Evolutionary conservation across 352 stramenopile species (phyloP).

Genomic region (Elongisporangium prolatum): DNA sequence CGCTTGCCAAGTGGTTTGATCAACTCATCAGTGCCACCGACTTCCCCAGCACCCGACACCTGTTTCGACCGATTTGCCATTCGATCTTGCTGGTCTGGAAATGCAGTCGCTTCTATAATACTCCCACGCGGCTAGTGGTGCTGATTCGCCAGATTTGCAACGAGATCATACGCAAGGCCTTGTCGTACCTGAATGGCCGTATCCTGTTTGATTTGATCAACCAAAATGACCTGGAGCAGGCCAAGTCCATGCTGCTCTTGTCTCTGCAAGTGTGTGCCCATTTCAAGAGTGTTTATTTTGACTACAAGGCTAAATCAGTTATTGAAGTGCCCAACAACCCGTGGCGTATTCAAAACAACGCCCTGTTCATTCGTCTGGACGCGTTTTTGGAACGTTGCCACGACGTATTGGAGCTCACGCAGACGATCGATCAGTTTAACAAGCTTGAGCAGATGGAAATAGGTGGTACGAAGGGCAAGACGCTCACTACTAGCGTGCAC

Average conservation of each 20-base stretch:
- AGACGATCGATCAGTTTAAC: constrained; percentile 88
- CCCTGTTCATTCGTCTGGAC: constrained; percentile 88
- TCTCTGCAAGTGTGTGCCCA: constrained; percentile 80
- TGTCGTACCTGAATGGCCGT: constrained; percentile 63
- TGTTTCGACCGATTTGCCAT: constrained; percentile 87
- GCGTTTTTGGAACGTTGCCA: constrained; percentile 90
- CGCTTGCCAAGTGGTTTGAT: constrained; percentile 64
- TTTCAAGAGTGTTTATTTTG: constrained; percentile 92
- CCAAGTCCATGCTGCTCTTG: constrained; percentile 63
- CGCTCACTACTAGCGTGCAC: constrained; percentile 83
- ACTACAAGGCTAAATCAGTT: constrained; percentile 87
- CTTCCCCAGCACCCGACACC: constrained; percentile 50
- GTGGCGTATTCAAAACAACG: constrained; percentile 91
- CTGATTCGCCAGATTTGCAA: constrained; percentile 89
- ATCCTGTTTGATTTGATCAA: constrained; percentile 82
- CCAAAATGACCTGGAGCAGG: constrained; percentile 60
- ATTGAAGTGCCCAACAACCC: constrained; percentile 80
- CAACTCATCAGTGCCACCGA: constrained; percentile 22
- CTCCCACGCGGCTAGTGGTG: constrained; percentile 79
- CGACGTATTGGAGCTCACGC: constrained; percentile 85
- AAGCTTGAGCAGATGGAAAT: constrained; percentile 89
- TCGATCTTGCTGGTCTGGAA: constrained; percentile 90
- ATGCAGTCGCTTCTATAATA: constrained; percentile 90
- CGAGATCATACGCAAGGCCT: constrained; percentile 80
- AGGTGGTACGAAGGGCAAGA: constrained; percentile 91